phyloP scores from a whole-genome alignment of 2,329 filamentous ascomycete species.

The Fusarium praegraminearum region DNA sequence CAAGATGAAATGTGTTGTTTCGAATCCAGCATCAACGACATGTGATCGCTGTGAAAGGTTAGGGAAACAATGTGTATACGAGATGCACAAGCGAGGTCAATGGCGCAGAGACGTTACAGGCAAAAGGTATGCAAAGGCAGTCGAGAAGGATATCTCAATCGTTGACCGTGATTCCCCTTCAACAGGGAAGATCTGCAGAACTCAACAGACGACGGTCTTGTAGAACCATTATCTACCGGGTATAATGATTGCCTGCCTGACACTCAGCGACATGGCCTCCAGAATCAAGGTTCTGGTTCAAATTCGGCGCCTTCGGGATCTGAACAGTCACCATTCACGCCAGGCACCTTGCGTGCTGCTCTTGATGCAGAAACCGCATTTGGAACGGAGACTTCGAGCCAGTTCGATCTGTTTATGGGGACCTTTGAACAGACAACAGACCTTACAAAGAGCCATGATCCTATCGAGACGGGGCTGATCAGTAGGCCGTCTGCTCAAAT shows the following conservation, averaged over 20 bases:
- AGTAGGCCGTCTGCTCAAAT: background rate
- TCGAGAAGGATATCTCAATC: fast-evolving
- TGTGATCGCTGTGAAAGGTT: constrained; percentile 10
- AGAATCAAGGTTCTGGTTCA: background rate
- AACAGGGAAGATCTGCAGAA: background rate
- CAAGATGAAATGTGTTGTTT: constrained; percentile 22
- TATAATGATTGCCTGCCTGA: background rate
- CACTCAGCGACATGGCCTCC: background rate
- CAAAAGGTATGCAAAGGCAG: background rate
- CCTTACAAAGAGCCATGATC: background rate
- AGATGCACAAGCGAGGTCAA: background rate
- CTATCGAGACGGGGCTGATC: background rate
- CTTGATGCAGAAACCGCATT: background rate
- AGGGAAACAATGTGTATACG: constrained; percentile 4
- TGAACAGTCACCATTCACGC: background rate
- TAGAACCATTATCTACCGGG: background rate
- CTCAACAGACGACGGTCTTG: background rate
- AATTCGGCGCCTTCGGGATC: background rate
- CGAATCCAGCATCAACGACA: background rate
- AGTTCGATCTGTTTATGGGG: background rate
- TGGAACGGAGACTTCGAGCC: fast-evolving
- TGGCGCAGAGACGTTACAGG: background rate
- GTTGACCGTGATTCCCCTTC: background rate
- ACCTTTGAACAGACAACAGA: fast-evolving
- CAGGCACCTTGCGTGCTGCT: fast-evolving